phyloP scores from a whole-genome alignment of 1,139 yeast genomes.

The Candida albicans region DNA sequence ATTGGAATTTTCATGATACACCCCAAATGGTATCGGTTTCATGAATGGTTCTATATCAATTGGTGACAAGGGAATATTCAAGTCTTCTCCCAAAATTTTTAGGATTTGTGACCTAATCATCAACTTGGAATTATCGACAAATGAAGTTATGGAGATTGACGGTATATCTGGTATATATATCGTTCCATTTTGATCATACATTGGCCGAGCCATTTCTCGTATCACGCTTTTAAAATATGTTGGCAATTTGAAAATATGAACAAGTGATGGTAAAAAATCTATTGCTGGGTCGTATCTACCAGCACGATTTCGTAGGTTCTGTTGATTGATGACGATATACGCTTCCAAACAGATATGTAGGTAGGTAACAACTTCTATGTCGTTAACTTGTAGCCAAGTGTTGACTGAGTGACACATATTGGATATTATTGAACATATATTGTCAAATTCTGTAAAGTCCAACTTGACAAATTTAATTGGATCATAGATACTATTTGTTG shows the following conservation, averaged over 20 bases:
- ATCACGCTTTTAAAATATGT: conserved; percentile 7
- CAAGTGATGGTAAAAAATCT: conserved; percentile 3
- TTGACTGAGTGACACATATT: conserved; percentile 1
- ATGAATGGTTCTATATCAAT: conserved; percentile 7
- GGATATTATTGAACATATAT: conserved; percentile 1
- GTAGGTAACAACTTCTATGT: conserved; percentile 5
- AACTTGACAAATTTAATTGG: conserved; percentile 8
- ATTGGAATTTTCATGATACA: conserved; percentile 9
- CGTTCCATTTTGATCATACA: conserved; percentile 5
- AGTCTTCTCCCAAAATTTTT: conserved; percentile 4
- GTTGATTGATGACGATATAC: conserved; percentile 9
- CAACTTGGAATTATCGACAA: conserved; percentile 5
- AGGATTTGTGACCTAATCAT: conserved; percentile 5
- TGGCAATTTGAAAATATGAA: conserved; percentile 8
- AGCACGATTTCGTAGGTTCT: conserved; percentile 4
- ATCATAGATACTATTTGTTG: not conserved
- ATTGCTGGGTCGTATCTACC: conserved; percentile 7
- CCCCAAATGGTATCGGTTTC: conserved; percentile 5
- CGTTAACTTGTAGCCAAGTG: conserved; percentile 4
- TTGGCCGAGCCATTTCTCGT: conserved; percentile 12
- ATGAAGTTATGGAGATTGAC: not conserved
- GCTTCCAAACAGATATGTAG: conserved; percentile 8
- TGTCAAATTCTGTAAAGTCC: conserved; percentile 9
- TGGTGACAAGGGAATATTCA: conserved; percentile 1
- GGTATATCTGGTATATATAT: conserved; percentile 8